Conservation (phyloP, 176 grass and related monocot genomes). For the Alopecurus myosuroides region DNA sequence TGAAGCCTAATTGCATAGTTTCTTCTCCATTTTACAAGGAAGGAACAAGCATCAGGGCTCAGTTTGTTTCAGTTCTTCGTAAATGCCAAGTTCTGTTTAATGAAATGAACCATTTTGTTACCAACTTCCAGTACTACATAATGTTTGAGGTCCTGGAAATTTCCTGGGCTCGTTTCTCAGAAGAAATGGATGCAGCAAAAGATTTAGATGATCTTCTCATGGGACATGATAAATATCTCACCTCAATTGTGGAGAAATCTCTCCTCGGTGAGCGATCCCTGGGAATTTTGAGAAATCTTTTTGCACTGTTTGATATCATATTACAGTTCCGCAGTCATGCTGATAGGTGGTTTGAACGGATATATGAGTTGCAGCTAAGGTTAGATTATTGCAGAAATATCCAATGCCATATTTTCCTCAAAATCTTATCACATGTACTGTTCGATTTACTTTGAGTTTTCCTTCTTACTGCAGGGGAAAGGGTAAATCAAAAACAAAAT, state of each 20-base stretch:
- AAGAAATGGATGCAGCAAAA: conserved; percentile 88
- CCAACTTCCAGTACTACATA: conserved; percentile 93
- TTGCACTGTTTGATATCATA: conserved; percentile 83
- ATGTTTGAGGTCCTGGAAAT: conserved; percentile 99
- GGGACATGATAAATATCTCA: conserved; percentile 83
- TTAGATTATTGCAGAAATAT: conserved; percentile 32
- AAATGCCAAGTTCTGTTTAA: conserved; percentile 96
- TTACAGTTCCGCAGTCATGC: conserved; percentile 75
- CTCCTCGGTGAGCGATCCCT: conserved; percentile 77
- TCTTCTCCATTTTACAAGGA: conserved; percentile 85
- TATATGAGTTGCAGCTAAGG: conserved; percentile 85
- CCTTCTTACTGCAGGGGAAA: conserved; percentile 58
- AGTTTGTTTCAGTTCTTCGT: conserved; percentile 76
- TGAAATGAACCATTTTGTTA: conserved; percentile 98
- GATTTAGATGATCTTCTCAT: conserved; percentile 91
- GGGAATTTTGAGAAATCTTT: conserved; percentile 64
- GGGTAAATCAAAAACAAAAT: conserved; percentile 62
- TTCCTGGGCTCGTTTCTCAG: conserved; percentile 86
- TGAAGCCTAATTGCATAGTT: conserved; percentile 94
- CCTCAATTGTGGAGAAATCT: conserved; percentile 85
- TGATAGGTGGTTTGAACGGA: conserved; percentile 89
- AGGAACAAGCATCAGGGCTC: conserved; percentile 43
- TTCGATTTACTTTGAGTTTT: conserved; percentile 13
- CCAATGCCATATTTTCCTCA: background rate
- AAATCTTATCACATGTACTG: conserved; percentile 5